phyloP scores from a whole-genome alignment of 2,329 filamentous ascomycete species.

The Dothiorella sarmentorum region DNA sequence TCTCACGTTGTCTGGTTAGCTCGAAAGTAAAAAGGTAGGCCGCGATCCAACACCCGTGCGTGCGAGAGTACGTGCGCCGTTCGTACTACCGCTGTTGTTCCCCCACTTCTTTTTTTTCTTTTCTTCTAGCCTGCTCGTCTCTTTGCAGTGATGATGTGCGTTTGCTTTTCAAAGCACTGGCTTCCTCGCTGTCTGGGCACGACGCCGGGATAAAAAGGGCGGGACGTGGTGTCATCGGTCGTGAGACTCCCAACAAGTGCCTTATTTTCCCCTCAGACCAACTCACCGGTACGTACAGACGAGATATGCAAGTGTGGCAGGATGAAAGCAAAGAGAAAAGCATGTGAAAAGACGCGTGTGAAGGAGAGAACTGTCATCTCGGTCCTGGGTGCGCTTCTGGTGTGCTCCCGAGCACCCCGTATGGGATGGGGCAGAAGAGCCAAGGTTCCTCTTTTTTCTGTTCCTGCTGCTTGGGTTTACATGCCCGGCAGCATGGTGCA shows the following conservation, averaged over 20 bases:
- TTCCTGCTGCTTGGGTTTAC: too few species aligned
- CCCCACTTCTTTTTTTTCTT: neutral
- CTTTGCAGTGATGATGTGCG: neutral
- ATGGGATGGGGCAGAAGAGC: neutral
- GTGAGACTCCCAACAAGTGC: neutral
- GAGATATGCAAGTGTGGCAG: too few species aligned
- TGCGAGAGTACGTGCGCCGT: neutral
- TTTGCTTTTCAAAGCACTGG: neutral
- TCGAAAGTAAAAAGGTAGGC: neutral
- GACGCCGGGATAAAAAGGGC: neutral
- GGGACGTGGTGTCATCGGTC: neutral
- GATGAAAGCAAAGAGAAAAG: neutral
- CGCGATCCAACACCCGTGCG: neutral
- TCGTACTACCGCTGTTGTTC: neutral
- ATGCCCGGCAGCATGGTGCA: neutral
- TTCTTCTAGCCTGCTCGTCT: too few species aligned
- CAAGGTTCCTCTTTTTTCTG: neutral
- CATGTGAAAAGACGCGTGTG: neutral
- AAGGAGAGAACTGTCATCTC: neutral
- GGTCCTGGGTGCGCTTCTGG: neutral
- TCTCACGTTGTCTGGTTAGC: too few species aligned
- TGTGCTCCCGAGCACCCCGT: neutral
- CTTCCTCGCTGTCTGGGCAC: neutral
- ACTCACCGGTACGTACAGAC: neutral
- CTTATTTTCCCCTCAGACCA: neutral